phyloP scores from a whole-genome alignment of 768 basidiomycete species.

The Leccinum rimulosum region DNA sequence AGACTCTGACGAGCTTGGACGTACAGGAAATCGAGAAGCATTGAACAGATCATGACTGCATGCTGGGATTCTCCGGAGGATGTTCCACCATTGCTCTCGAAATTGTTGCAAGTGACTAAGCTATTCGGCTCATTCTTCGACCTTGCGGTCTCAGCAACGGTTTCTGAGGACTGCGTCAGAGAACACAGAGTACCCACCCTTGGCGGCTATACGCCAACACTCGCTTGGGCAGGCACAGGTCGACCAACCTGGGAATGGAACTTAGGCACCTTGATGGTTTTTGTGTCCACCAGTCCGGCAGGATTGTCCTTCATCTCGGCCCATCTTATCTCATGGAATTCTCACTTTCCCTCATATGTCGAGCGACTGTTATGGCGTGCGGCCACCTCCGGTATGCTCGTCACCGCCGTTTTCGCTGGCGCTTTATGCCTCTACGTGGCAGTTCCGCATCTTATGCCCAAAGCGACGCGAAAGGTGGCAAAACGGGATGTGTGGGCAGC shows the following conservation, averaged over 20 bases:
- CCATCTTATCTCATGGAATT: too few relatives aligned
- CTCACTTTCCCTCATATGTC: too few relatives aligned
- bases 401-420: too few relatives aligned
- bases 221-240: neutral
- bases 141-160: neutral
- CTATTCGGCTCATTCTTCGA: neutral
- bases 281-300: too few relatives aligned
- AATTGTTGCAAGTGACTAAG: neutral
- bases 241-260: neutral
- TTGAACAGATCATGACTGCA: neutral
- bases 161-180: neutral
- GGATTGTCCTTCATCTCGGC: too few relatives aligned
- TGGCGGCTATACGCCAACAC: neutral
- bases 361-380: too few relatives aligned
- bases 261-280: too few relatives aligned
- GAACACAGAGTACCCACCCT: neutral
- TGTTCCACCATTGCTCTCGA: neutral
- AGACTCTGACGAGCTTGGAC: too few relatives aligned
- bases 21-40: neutral
- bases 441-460: too few relatives aligned
- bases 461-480: neutral
- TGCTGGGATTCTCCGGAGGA: too few relatives aligned
- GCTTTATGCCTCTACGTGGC: too few relatives aligned
- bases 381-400: too few relatives aligned
- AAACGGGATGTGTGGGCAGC: neutral